phyloP scores from a whole-genome alignment of 345 rosid genomes.

The Geranium brycei region DNA sequence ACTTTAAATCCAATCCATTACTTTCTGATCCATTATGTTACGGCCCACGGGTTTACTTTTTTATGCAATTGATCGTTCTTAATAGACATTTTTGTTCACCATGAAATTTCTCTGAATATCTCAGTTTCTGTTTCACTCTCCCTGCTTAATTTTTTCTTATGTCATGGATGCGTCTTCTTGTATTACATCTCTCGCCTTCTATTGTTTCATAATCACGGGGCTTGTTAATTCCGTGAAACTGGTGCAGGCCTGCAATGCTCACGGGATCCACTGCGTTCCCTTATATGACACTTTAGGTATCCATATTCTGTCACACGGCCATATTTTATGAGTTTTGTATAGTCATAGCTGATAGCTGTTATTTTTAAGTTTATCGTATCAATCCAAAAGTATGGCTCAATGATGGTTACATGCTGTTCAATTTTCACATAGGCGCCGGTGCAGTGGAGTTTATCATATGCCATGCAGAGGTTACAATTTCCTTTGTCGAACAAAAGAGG shows the following conservation, averaged over 20 bases:
- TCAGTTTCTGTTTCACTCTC: not conserved
- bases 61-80: not conserved
- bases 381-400: slow-evolving; percentile 2
- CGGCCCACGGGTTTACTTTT: not conserved
- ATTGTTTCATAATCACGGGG: slow-evolving; percentile 1
- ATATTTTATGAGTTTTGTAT: not conserved
- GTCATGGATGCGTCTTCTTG: not conserved
- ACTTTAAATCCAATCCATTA: not conserved
- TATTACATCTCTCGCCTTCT: not conserved
- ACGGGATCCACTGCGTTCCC: slow-evolving; percentile 91
- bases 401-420: slow-evolving; percentile 6
- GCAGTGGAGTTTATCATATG: slow-evolving; percentile 80
- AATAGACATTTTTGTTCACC: not conserved
- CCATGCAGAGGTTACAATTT: slow-evolving; percentile 82
- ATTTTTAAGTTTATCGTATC: not conserved
- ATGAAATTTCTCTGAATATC: not conserved
- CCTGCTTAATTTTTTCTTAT: not conserved
- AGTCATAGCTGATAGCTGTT: not conserved
- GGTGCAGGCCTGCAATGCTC: slow-evolving; percentile 97
- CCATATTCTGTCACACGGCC: slow-evolving; percentile 8
- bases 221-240: slow-evolving; percentile 10
- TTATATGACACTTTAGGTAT: slow-evolving; percentile 92
- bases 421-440: slow-evolving; percentile 54
- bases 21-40: not conserved
- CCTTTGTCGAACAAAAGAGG: slow-evolving; percentile 81